A percentile compares a stretch with the other conserved stretches of the same genome.
Conservation (phyloP, 805 yeast species). For the Metschnikowia orientalis region DNA sequence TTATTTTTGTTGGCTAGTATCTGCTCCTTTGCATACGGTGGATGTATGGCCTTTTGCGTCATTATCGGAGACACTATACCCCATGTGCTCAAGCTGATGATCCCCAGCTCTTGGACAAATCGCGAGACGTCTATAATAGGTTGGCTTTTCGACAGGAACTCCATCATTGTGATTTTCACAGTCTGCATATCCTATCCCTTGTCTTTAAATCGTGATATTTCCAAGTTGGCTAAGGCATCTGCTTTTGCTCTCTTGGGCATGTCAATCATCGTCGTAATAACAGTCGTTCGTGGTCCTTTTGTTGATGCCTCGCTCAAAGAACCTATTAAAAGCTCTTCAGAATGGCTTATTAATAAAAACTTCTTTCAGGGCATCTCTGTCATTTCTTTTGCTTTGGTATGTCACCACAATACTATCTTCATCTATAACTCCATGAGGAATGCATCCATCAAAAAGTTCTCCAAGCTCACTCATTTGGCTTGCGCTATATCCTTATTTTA, state of each 20-base stretch:
- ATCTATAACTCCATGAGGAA: conserved; percentile 78
- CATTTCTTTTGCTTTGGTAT: conserved; percentile 89
- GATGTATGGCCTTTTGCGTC: conserved; percentile 88
- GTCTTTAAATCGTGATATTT: conserved; percentile 74
- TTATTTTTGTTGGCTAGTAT: conserved; percentile 66
- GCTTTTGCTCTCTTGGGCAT: conserved; percentile 83
- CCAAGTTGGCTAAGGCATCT: conserved; percentile 80
- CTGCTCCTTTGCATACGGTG: conserved; percentile 90
- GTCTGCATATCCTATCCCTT: conserved; percentile 75
- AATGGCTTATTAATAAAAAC: conserved; percentile 51
- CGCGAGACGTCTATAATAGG: conserved; percentile 30
- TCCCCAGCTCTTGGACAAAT: conserved; percentile 42
- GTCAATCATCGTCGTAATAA: conserved; percentile 71
- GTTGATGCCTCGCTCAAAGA: conserved; percentile 48
- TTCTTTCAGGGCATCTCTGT: conserved; percentile 91
- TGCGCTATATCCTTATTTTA: conserved; percentile 77
- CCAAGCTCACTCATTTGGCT: conserved; percentile 75
- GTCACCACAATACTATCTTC: conserved; percentile 91
- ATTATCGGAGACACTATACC: conserved; percentile 95
- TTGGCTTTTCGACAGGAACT: conserved; percentile 60
- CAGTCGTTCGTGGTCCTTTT: conserved; percentile 69
- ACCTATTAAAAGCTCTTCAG: conserved; percentile 35
- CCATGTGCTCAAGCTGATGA: conserved; percentile 69
- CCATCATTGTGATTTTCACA: conserved; percentile 68
- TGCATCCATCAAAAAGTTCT: conserved; percentile 73